A percentile compares a stretch with the other conserved stretches of the same genome.
Evolutionary conservation across 2,329 filamentous ascomycete genomes (phyloP).

Genomic region (Colletotrichum sp.): DNA sequence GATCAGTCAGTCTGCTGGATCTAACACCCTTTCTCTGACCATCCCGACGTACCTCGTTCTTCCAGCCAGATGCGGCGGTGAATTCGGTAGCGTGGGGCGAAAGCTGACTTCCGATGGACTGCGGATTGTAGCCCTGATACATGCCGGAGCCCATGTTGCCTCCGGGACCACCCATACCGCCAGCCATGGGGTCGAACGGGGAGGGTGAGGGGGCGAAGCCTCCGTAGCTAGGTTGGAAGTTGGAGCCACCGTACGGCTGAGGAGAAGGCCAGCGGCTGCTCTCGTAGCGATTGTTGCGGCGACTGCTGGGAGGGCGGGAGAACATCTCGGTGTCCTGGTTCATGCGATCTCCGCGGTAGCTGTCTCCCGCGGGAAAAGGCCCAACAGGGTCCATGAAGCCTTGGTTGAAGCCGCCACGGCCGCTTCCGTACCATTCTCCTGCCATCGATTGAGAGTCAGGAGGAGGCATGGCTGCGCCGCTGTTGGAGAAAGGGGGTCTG

Average conservation of each 20-base stretch:
- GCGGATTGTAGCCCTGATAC: constrained; percentile 58
- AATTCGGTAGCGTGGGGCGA: constrained; percentile 80
- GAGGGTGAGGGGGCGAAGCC: constrained; percentile 25
- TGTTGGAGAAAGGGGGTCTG: constrained; percentile 43
- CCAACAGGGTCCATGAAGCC: constrained; percentile 45
- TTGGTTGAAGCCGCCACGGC: constrained; percentile 41
- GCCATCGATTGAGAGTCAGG: constrained; percentile 34
- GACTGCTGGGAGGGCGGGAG: constrained; percentile 44
- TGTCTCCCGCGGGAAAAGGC: constrained; percentile 41
- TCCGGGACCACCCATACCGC: constrained; percentile 35
- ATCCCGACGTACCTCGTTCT: constrained; percentile 53
- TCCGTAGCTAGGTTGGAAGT: constrained; percentile 30
- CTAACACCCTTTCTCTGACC: not conserved
- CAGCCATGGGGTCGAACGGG: constrained; percentile 25
- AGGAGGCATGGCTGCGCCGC: constrained; percentile 33
- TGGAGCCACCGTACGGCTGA: constrained; percentile 36
- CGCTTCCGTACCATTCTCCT: constrained; percentile 51
- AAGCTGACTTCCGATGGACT: constrained; percentile 67
- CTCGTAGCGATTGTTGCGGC: constrained; percentile 48
- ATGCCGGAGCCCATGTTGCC: constrained; percentile 45
- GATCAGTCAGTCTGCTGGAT: constrained; percentile 5
- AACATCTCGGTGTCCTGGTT: constrained; percentile 54
- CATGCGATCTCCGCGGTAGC: constrained; percentile 51
- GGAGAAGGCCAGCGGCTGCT: constrained; percentile 48
- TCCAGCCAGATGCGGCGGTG: constrained; percentile 62